Percentiles rank a stretch among this genome's conserved stretches.
These are phyloP conservation scores for Ophiosphaerella herpotricha DNA, from an alignment of 2,329 filamentous ascomycete genomes.

Conservation along the genomic window DNA sequence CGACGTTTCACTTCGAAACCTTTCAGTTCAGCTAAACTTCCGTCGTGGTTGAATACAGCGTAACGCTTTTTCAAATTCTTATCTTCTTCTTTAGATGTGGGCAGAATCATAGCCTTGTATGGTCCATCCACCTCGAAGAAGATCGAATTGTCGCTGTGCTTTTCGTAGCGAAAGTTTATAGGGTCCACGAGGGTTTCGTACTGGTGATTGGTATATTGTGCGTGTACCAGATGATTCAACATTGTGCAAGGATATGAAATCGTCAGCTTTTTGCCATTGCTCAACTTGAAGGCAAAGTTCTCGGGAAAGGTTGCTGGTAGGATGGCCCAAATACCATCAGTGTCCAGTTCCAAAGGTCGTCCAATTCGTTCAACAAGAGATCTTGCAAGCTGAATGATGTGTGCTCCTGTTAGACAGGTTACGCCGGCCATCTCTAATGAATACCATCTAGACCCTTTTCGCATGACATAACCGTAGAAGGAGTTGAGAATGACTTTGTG, in stretches of 20 bases:
- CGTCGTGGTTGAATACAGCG: conserved; percentile 98
- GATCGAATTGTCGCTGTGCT: conserved; percentile 97
- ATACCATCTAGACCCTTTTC: conserved; percentile 98
- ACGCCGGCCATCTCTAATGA: conserved; percentile 99
- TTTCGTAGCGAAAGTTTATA: conserved; percentile 85
- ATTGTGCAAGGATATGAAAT: conserved; percentile 99
- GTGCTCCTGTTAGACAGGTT: conserved; percentile 92
- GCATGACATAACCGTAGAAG: conserved; percentile 99
- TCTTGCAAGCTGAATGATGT: conserved; percentile 95
- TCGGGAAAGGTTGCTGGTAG: conserved; percentile 94
- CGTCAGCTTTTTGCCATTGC: conserved; percentile 93
- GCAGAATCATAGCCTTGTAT: conserved; percentile 95
- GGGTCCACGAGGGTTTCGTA: conserved; percentile 88
- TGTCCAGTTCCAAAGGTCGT: conserved; percentile 90
- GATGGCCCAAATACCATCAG: conserved; percentile 99
- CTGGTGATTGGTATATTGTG: conserved; percentile 93
- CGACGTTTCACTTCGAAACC: conserved; percentile 97
- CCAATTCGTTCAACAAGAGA: conserved; percentile 92
- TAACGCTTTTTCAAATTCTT: conserved; percentile 99
- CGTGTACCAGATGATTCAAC: conserved; percentile 97
- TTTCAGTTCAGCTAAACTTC: conserved; percentile 91
- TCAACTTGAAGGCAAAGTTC: conserved; percentile 91
- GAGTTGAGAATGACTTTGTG: conserved; percentile 99
- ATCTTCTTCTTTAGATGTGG: conserved; percentile 97
- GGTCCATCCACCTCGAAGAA: conserved; percentile 99